Evolutionary conservation across 2,329 filamentous ascomycete genomes (phyloP), one percentile per base, ranked within the genome.

Genomic region (Xylariaceae sp.): DNA sequence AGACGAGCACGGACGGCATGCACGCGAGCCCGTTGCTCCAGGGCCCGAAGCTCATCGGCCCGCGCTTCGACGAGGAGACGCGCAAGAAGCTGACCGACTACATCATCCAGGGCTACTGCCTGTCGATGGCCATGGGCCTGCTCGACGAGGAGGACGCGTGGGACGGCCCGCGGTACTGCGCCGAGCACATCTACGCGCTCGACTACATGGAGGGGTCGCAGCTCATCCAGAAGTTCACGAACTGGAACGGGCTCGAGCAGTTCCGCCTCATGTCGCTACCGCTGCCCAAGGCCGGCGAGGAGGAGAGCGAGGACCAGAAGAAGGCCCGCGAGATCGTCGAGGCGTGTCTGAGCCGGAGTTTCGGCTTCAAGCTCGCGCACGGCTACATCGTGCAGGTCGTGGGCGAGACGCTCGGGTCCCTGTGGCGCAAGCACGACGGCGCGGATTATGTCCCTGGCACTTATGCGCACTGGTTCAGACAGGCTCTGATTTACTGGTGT

Each of bases 341-440:
- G 63, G 72, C 61, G 1, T 79, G 77, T 53, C 64, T 84, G n/a
- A 64, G 59, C 11, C 71, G 66, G 53, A 81, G 79, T 57, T 84
- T 81, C 63, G 76, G 75, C 1, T 79, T 84, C 64, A 84, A 84
- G 67, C 66, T 84, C 6, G 79, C 79, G 0, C 80, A 82, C 57
- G 81, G 81, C 0, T 60, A 83, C 20, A 82, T 82, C 20, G 40
- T 82, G 7, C 71, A 74, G 29, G 74, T 83, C 0, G 66, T 75
- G 21, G 76, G 77, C 1, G 70, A 75, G 15, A 83, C 81, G 1
- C 66, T 84, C 9, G 79, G 80, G 1, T 79, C 78, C 21, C 58
- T 81, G 26, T 84, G 81, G 81, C 75, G 77, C 64, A 74, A 73
- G 27, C 58, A 83, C 58, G 64, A 69, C 2, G 81, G 78, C 1